A percentile compares a stretch with the other conserved stretches of the same genome.
phyloP scores from a whole-genome alignment of 116 monocot genomes.

The Thalassia testudinum region DNA sequence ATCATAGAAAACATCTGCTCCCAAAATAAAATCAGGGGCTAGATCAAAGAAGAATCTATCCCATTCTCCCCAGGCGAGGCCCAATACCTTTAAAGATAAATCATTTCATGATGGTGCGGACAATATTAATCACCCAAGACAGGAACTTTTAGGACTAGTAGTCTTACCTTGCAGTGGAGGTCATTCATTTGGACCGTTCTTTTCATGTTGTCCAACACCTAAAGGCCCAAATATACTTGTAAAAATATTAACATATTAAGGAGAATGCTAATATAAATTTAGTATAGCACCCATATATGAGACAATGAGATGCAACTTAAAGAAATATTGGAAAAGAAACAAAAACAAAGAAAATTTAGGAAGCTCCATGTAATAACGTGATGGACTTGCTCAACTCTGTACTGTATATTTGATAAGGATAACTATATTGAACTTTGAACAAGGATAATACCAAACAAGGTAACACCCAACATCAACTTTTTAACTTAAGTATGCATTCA shows the following conservation, averaged over 20 bases:
- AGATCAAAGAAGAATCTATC: constrained; percentile 55
- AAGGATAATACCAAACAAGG: no score
- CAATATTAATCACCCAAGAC: background rate
- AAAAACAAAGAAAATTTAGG: background rate
- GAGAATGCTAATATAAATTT: background rate
- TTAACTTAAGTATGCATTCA: no score
- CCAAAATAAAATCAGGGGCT: constrained; percentile 68
- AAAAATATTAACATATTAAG: background rate
- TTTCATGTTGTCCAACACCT: constrained; percentile 87
- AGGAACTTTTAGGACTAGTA: background rate
- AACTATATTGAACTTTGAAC: no score
- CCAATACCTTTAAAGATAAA: constrained; percentile 40
- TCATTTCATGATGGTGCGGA: background rate
- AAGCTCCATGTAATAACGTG: no score
- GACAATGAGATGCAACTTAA: background rate
- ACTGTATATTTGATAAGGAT: no score
- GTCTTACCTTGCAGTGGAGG: constrained; percentile 42
- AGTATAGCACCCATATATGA: background rate
- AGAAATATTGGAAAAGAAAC: background rate
- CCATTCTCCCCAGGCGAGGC: constrained; percentile 93
- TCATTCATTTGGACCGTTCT: constrained; percentile 58
- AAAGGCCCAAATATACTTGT: constrained; percentile 1
- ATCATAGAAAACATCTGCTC: constrained; percentile 91
- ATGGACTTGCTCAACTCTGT: no score
- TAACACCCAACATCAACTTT: no score